Percentiles rank a stretch among this genome's conserved stretches.
Evolutionary conservation across 805 yeast species (phyloP).

Genomic region (Yamadazyma olivae): DNA sequence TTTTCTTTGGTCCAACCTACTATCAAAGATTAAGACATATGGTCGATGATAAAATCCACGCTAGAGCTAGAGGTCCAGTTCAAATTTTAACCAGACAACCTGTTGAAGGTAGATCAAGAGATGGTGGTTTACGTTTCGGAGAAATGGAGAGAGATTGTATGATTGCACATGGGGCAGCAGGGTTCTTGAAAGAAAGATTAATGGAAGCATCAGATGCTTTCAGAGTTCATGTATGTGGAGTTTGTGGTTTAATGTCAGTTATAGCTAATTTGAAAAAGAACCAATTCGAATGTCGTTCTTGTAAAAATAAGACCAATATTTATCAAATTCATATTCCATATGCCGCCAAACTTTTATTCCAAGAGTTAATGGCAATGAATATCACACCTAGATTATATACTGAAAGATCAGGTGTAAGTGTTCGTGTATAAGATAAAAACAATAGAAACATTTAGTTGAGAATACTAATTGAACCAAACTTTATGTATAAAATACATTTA

Average conservation of each 20-base stretch:
- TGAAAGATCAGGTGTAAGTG: constrained; percentile 69
- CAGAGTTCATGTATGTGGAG: constrained; percentile 96
- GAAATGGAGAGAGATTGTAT: constrained; percentile 99
- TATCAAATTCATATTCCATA: constrained; percentile 97
- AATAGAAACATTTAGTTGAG: neutral
- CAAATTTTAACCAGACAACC: constrained; percentile 98
- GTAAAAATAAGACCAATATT: constrained; percentile 97
- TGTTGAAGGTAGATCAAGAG: constrained; percentile 98
- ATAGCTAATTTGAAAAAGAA: constrained; percentile 96
- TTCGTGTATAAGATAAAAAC: constrained; percentile 23
- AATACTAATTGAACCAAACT: neutral
- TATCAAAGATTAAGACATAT: constrained; percentile 98
- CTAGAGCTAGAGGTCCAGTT: constrained; percentile 98
- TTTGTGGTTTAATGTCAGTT: constrained; percentile 97
- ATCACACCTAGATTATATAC: constrained; percentile 96
- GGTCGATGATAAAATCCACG: constrained; percentile 99
- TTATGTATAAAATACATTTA: neutral
- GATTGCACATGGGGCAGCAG: constrained; percentile 99
- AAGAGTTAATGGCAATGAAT: constrained; percentile 99
- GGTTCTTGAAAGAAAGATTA: constrained; percentile 93
- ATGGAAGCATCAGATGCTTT: constrained; percentile 99
- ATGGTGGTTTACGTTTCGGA: constrained; percentile 98
- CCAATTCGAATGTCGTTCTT: constrained; percentile 97
- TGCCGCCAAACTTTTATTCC: constrained; percentile 97
- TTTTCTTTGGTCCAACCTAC: constrained; percentile 99